Evolutionary conservation across 1,284 basidiomycete species (phyloP).

Genomic region (Ceratobasidium sp.): DNA sequence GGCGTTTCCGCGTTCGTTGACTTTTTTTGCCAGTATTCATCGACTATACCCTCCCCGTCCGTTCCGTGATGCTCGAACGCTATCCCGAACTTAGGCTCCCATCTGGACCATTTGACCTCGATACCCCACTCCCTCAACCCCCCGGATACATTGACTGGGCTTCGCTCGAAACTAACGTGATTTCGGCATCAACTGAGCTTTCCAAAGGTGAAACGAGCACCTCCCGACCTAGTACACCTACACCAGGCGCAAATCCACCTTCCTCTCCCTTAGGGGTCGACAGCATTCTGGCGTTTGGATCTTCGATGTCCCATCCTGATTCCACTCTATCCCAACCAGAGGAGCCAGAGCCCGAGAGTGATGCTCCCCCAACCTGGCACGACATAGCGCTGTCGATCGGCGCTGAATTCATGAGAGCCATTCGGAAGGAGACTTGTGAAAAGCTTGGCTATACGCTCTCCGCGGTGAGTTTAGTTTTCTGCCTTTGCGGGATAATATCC

Average conservation of each 20-base stretch:
- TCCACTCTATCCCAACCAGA: not conserved
- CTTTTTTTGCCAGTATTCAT: constrained; percentile 70
- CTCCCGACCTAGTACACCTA: not conserved
- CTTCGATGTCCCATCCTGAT: not conserved
- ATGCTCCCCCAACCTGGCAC: constrained; percentile 75
- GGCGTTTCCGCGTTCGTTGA: not conserved
- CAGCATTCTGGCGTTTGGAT: not conserved
- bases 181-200: constrained; percentile 28
- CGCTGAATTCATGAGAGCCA: constrained; percentile 86
- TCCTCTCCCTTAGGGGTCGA: constrained; percentile 11
- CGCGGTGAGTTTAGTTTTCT: constrained; percentile 67
- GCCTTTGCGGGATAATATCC: constrained; percentile 15
- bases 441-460: constrained; percentile 93
- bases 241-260: not conserved
- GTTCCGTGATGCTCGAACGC: constrained; percentile 73
- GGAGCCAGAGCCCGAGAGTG: constrained; percentile 50
- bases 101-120: constrained; percentile 75
- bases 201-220: constrained; percentile 41
- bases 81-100: constrained; percentile 83
- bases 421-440: constrained; percentile 73
- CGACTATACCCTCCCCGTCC: constrained; percentile 83
- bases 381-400: constrained; percentile 92
- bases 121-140: constrained; percentile 84
- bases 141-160: constrained; percentile 67
- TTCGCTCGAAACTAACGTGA: constrained; percentile 18